Conservation (phyloP, 371 early-diverging fungal species). For the Apophysomyces variabilis region DNA sequence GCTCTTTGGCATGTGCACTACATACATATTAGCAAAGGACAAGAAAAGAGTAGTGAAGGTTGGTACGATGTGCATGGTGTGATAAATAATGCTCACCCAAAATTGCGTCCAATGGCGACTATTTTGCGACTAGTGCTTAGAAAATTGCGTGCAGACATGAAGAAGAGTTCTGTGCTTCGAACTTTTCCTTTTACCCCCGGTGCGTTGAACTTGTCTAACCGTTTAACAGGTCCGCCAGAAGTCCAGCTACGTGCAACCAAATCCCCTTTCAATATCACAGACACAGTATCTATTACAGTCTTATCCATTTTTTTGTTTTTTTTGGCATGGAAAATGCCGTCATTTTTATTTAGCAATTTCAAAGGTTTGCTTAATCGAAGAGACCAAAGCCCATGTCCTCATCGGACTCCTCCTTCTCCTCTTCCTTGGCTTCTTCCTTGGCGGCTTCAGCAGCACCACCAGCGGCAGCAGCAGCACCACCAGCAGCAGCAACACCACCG, state of each 20-base stretch:
- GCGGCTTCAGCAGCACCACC: constrained; percentile 58
- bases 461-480: constrained; percentile 54
- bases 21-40: not conserved
- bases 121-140: constrained; percentile 81
- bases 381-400: constrained; percentile 38
- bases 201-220: no score
- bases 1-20: constrained; percentile 90
- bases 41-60: no score
- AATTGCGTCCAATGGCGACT: constrained; percentile 93
- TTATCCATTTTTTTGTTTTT: not conserved
- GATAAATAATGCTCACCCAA: constrained; percentile 30
- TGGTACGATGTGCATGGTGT: not conserved
- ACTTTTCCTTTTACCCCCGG: no score
- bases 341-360: constrained; percentile 3
- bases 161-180: not conserved
- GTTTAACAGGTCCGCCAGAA: no score
- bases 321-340: not conserved
- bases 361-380: not conserved
- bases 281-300: no score
- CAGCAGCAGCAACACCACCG: constrained; percentile 78
- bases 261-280: no score
- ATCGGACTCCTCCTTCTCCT: constrained; percentile 85
- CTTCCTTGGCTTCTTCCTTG: constrained; percentile 59
- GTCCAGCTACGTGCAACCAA: not conserved
- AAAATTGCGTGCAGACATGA: constrained; percentile 61